Evolutionary conservation across 345 rosid genomes (phyloP).

Genomic region (Gossypium thurberi): DNA sequence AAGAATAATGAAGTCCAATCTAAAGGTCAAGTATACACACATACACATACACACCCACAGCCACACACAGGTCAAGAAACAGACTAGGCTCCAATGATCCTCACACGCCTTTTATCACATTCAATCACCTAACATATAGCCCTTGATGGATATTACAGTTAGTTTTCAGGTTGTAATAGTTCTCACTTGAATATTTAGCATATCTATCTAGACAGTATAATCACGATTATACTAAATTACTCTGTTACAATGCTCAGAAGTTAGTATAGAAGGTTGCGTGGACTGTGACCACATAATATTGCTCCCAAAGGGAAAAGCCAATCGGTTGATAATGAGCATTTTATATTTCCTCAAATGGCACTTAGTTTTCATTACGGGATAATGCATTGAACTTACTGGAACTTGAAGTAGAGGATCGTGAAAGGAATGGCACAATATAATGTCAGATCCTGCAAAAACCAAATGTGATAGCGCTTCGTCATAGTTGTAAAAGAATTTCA

Average conservation of each 20-base stretch:
- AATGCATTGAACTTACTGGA: constrained; percentile 38
- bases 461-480: constrained; percentile 48
- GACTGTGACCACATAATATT: neutral
- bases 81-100: neutral
- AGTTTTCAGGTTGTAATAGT: neutral
- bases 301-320: constrained; percentile 1
- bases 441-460: constrained; percentile 38
- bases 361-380: neutral
- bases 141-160: neutral
- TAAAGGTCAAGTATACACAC: neutral
- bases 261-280: neutral
- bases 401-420: constrained; percentile 27
- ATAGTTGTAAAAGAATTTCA: constrained; percentile 33
- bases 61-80: neutral
- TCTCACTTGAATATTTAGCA: neutral
- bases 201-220: neutral
- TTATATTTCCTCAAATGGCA: neutral
- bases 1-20: neutral
- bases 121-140: neutral
- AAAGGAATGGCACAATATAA: neutral
- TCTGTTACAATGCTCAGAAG: neutral
- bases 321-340: neutral
- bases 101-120: neutral
- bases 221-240: neutral
- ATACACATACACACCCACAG: neutral